Percentiles rank a stretch among this genome's conserved stretches.
Evolutionary conservation across 768 basidiomycete genomes (phyloP).

Genomic region (Mycena epipterygia): DNA sequence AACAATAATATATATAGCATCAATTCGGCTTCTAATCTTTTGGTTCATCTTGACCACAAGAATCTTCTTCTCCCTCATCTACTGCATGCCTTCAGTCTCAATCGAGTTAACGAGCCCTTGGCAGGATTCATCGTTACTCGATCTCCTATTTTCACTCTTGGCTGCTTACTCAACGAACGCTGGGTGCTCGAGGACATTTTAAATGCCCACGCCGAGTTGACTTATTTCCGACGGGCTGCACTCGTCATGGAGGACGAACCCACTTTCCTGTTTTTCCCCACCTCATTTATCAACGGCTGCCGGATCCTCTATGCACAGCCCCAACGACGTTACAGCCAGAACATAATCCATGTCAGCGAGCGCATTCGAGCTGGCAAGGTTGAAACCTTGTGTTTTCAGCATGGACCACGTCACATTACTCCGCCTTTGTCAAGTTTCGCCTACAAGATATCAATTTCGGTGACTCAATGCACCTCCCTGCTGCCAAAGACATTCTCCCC

Average conservation of each 20-base stretch:
- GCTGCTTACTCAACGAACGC: constrained; percentile 5
- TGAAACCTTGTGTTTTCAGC: background rate
- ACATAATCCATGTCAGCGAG: background rate
- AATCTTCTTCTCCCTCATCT: background rate
- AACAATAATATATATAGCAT: background rate
- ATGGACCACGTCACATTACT: background rate
- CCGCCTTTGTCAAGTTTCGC: background rate
- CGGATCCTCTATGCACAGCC: background rate
- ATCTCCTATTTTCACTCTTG: background rate
- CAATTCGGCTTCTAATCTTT: background rate
- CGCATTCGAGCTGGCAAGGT: constrained; percentile 2
- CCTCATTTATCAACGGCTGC: background rate
- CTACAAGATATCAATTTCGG: background rate
- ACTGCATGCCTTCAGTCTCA: background rate
- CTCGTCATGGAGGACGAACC: background rate
- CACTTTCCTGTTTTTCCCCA: background rate
- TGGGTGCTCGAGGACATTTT: background rate
- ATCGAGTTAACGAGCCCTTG: background rate
- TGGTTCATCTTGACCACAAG: background rate
- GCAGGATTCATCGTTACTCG: constrained; percentile 2
- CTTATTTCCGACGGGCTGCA: background rate
- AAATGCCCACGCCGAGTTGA: constrained; percentile 2
- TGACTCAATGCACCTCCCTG: constrained; percentile 2
- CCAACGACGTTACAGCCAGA: background rate
- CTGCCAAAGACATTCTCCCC: background rate